A percentile compares a stretch with the other conserved stretches of the same genome.
phyloP scores from a whole-genome alignment of 208 protist species.

The Crithidia brevicula region DNA sequence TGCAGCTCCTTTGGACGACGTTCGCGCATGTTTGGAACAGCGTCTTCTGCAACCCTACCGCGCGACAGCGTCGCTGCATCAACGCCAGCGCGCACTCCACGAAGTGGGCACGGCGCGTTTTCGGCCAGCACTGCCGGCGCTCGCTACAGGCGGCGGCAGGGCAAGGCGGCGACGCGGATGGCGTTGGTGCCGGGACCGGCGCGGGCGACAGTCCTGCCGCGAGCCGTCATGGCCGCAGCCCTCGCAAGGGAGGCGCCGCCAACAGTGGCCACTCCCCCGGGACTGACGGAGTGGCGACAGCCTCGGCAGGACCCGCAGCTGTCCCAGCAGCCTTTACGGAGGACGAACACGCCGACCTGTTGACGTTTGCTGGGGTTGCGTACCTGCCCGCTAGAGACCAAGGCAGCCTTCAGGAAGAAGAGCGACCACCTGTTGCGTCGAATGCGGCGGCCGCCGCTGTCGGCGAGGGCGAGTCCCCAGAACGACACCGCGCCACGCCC shows the following conservation, averaged over 20 bases:
- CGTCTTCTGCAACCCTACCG: slow-evolving; percentile 54
- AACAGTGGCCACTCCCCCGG: neutral
- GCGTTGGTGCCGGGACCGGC: neutral
- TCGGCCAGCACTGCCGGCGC: slow-evolving; percentile 24
- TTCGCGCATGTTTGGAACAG: slow-evolving; percentile 71
- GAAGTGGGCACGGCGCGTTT: slow-evolving; percentile 35
- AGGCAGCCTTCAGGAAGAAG: neutral
- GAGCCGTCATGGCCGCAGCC: neutral
- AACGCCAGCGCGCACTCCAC: slow-evolving; percentile 19
- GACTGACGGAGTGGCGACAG: neutral
- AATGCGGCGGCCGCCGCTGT: neutral
- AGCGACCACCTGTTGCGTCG: too few relatives aligned
- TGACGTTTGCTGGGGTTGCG: slow-evolving; percentile 39
- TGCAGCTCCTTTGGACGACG: slow-evolving; percentile 53
- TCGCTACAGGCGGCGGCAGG: slow-evolving; percentile 3
- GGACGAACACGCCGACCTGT: neutral
- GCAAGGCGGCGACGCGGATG: slow-evolving; percentile 3
- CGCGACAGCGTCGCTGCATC: slow-evolving; percentile 54
- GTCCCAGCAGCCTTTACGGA: neutral
- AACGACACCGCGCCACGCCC: slow-evolving; percentile 1
- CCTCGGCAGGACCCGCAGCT: neutral
- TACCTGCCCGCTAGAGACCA: slow-evolving; percentile 32
- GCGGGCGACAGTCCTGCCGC: neutral
- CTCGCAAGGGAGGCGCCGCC: slow-evolving; percentile 16
- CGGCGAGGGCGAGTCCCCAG: slow-evolving; percentile 3